phyloP scores from a whole-genome alignment of 805 yeast species.

The Blastobotrys robertii region DNA sequence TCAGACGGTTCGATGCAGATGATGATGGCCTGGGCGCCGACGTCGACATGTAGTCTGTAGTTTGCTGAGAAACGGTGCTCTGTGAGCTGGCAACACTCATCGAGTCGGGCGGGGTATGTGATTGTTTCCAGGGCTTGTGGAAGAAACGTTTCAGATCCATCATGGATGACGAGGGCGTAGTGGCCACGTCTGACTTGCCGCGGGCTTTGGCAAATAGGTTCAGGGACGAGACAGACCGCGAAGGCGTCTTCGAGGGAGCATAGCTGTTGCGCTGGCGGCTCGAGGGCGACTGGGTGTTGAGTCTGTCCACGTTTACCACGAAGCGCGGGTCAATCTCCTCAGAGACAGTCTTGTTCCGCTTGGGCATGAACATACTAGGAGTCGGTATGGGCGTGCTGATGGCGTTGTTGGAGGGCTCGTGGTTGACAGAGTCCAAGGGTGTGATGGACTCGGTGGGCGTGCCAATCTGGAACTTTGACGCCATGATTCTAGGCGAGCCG shows the following conservation, averaged over 20 bases:
- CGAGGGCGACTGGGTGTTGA: slow-evolving; percentile 24
- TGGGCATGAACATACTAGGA: neutral
- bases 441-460: slow-evolving; percentile 5
- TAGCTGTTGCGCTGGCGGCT: slow-evolving; percentile 4
- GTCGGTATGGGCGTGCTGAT: neutral
- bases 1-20: slow-evolving; percentile 19
- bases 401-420: neutral
- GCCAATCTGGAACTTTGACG: slow-evolving; percentile 7
- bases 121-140: slow-evolving; percentile 32
- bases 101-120: slow-evolving; percentile 1
- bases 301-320: slow-evolving; percentile 69
- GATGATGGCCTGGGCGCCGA: slow-evolving; percentile 15
- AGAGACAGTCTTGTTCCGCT: slow-evolving; percentile 26
- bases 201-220: slow-evolving; percentile 28
- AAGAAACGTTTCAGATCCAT: slow-evolving; percentile 37
- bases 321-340: slow-evolving; percentile 75
- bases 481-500: neutral
- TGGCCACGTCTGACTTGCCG: slow-evolving; percentile 25
- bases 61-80: neutral
- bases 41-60: slow-evolving; percentile 7
- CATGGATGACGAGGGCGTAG: slow-evolving; percentile 25
- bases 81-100: neutral
- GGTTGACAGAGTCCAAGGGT: neutral
- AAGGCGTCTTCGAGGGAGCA: neutral
- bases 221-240: slow-evolving; percentile 24